phyloP scores from a whole-genome alignment of 345 rosid species.

The Turritis glabra region DNA sequence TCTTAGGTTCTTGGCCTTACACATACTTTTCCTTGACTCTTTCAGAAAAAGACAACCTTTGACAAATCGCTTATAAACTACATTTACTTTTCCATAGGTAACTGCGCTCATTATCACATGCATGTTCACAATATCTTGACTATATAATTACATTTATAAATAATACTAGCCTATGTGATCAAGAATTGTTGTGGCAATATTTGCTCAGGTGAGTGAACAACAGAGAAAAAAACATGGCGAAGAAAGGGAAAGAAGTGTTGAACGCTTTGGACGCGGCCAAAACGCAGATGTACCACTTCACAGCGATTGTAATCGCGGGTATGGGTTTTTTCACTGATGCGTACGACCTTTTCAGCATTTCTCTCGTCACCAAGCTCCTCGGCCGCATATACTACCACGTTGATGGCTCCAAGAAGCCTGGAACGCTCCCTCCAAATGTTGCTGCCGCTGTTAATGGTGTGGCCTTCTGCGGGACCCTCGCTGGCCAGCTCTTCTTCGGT shows the following conservation, averaged over 20 bases:
- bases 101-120: conserved; percentile 12
- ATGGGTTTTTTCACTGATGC: conserved; percentile 54
- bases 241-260: conserved; percentile 37
- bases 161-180: too few species aligned
- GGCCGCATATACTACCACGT: conserved; percentile 51
- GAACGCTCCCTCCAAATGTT: conserved; percentile 43
- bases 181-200: not conserved
- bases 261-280: conserved; percentile 48
- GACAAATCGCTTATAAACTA: conserved; percentile 15
- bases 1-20: conserved; percentile 6
- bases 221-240: conserved; percentile 14
- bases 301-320: conserved; percentile 45
- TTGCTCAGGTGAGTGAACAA: conserved; percentile 3
- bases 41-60: conserved; percentile 1
- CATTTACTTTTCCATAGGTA: not conserved
- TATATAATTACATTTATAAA: too few species aligned
- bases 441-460: conserved; percentile 44
- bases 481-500: conserved; percentile 48
- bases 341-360: conserved; percentile 49
- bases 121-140: conserved; percentile 1
- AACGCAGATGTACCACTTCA: conserved; percentile 52
- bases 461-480: conserved; percentile 38
- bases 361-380: conserved; percentile 43
- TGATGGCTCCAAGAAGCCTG: conserved; percentile 35
- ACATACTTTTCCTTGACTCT: conserved; percentile 1